Evolutionary conservation across 805 yeast species (phyloP), one percentile per base, ranked within the genome.

Genomic region (Kluyveromyces nonfermentans): DNA sequence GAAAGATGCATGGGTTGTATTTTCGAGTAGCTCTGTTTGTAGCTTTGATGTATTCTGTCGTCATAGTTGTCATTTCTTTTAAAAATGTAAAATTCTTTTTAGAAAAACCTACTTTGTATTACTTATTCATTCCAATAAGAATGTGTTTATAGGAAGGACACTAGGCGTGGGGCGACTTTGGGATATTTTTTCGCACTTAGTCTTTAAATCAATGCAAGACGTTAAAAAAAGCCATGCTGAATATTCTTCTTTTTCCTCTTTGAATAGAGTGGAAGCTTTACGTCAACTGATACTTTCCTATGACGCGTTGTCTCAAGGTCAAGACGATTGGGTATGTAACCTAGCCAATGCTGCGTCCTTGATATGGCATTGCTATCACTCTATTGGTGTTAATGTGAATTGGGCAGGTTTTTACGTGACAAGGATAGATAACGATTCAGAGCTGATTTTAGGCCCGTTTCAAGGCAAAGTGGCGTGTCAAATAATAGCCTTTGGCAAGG

Each of bases 391-490:
- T 1, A 57, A 69, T 9, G 85, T 89, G 9, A 90, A 90, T 61
- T 90, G 98, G 98, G 78, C 95, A 0, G 98, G 98, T 0, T 88
- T 93, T 60, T 90, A 90, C 55, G 76, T 85, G 1, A 51, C 70
- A 15, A 72, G 76, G 20, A 42, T 43, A 4, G 57, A 60, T 35
- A 45, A 43, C 5, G 35, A 37, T 17, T 38, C 59, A 1, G 78
- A 73, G 54, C 68, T 93, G 41, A 71, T 85, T 18, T 68, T 90
- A 33, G 98, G 94, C 0, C 98, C 98, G 12, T 90, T 90, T 63
- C 95, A 86, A 63, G 98, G 98, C 4, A 87, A 87, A 62, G 97
- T 90, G 2, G 97, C 97, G 0, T 90, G 98, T 56, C 97, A 93
- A 63, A 66, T 67, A 21, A 93, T 90, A 46, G 57, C 67, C 44